A percentile compares a stretch with the other conserved stretches of the same genome.
These are phyloP conservation scores for Tricholoma bakamatsutake DNA, from an alignment of 768 basidiomycete genomes.

Conservation along the genomic window DNA sequence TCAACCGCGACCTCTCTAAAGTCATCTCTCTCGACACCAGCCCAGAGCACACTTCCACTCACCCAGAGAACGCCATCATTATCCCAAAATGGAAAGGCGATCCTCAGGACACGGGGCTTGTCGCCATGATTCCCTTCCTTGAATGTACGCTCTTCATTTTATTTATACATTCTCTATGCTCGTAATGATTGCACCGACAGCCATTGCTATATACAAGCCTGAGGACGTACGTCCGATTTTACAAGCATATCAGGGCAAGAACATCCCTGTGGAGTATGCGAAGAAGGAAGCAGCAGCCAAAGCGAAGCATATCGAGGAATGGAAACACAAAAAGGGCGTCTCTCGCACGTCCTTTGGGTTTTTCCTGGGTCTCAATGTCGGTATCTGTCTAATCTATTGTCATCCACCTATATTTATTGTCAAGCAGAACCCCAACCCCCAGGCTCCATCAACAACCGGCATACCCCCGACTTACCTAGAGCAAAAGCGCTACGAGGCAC, in stretches of 20 bases:
- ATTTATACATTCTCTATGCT: background rate
- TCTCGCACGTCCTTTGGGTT: slow-evolving; percentile 30
- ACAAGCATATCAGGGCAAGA: slow-evolving; percentile 77
- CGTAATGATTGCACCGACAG: slow-evolving; percentile 31
- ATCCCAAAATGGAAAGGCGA: slow-evolving; percentile 86
- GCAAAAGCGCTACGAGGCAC: slow-evolving; percentile 46
- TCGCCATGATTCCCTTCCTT: slow-evolving; percentile 95
- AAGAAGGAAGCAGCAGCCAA: slow-evolving; percentile 84
- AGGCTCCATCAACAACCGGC: slow-evolving; percentile 17
- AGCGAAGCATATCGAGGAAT: slow-evolving; percentile 70
- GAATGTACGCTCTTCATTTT: slow-evolving; percentile 56
- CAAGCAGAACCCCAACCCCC: slow-evolving; percentile 9
- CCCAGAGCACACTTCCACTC: slow-evolving; percentile 66
- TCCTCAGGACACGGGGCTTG: slow-evolving; percentile 59
- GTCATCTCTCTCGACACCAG: slow-evolving; percentile 85
- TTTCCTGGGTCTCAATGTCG: slow-evolving; percentile 32
- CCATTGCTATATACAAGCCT: slow-evolving; percentile 88
- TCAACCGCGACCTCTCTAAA: slow-evolving; percentile 91
- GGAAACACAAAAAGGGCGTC: slow-evolving; percentile 49
- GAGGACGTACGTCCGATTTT: slow-evolving; percentile 85
- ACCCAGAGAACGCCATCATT: slow-evolving; percentile 86
- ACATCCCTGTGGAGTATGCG: slow-evolving; percentile 86
- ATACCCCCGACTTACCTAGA: slow-evolving; percentile 49
- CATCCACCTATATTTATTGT: background rate
- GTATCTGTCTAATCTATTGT: slow-evolving; percentile 12